Evolutionary conservation across 164 flowering plant species (phyloP), one percentile per base, ranked within the genome.

Genomic region (Buxus sempervirens): DNA sequence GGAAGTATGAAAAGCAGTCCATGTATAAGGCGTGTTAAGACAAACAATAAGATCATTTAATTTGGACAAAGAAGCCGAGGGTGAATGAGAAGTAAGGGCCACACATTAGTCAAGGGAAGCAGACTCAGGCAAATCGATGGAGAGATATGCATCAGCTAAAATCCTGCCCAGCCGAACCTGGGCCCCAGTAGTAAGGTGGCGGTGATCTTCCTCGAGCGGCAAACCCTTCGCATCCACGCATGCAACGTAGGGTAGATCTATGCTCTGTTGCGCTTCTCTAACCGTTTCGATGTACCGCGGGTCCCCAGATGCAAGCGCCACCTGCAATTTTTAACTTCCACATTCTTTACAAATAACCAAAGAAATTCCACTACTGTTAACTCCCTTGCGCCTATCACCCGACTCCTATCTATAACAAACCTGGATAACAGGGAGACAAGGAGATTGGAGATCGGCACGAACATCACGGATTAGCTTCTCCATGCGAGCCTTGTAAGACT

Each of bases 241-340:
- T 58, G 45, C 54, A 27, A 88, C 82, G 45, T 83, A 77, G 13
- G 71, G 70, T 10, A 85, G 69, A 23, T 77, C 65, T 9, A 77
- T 28, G 38, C 76, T 81, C 58, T 82, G 58, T 64, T 86, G 93
- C 9, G 88, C 90, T 62, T 77, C 54, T 68, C 93, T 86, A 58
- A 86, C 86, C 32, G 16, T 77, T 42, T 75, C 81, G 24, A 72
- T 56, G 59, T 57, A 82, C n/a, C n/a, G n/a, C n/a, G 4, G 73
- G 74, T 12, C 85, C 86, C 85, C 93, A 18, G 93, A 82, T 51
- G 87, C 89, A 21, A 88, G 28, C 23, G 82, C 89, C 60, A 86
- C 93, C 93, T 86, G 60, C n/a, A n/a, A n/a, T n/a, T n/a, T n/a
- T n/a, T n/a, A n/a, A n/a, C n/a, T n/a, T n/a, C n/a, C n/a, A n/a